Base-by-base conservation (phyloP, 805 yeast species). In the Diddensiella transvaalensis region DNA sequence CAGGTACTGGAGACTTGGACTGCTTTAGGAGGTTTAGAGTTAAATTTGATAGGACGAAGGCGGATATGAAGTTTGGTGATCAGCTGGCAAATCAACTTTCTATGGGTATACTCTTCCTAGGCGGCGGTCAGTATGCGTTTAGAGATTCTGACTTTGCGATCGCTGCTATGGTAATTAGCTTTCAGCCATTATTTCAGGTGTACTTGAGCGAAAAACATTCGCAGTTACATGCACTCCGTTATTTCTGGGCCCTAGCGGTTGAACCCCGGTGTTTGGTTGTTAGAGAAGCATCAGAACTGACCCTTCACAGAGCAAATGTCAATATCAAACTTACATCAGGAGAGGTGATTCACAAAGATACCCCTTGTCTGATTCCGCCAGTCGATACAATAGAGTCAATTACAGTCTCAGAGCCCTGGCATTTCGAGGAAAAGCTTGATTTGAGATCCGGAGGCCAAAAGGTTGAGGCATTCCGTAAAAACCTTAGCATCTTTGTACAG, bases 121-220 rank as follows among this genome's bases (percentile, higher is more conserved):
- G 96, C 0, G 93, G 96, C 1, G 96, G 98, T 0, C 96, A 88
- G 62, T 88, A 80, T 64, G 89, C 95, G 0, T 77, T 93, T 49
- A 74, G 79, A 33, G 75, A 66, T 4, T 77, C 85, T 2, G 75
- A 79, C 47, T 70, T 84, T 58, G 79, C 87, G 1, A 69, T 82
- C 46, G 95, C 90, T 0, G 65, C 83, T 2, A 72, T 93, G 57
- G 67, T 88, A 0, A 76, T 87, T 0, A 76, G 96, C 0, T 70
- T 86, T n/a, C 81, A 87, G 55, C 97, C 97, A 2, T 71, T 82
- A 2, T 82, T 80, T 52, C 84, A 88, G 1, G 46, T 55, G 6
- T 51, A 52, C 8, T 54, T 56, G 23, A 61, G 61, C 13, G 70
- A 68, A n/a, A 70, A 73, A 39, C 80, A 78, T 44, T 79, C 84